phyloP scores from a whole-genome alignment of 2,329 filamentous ascomycete genomes.

The Metarhizium anisopliae region DNA sequence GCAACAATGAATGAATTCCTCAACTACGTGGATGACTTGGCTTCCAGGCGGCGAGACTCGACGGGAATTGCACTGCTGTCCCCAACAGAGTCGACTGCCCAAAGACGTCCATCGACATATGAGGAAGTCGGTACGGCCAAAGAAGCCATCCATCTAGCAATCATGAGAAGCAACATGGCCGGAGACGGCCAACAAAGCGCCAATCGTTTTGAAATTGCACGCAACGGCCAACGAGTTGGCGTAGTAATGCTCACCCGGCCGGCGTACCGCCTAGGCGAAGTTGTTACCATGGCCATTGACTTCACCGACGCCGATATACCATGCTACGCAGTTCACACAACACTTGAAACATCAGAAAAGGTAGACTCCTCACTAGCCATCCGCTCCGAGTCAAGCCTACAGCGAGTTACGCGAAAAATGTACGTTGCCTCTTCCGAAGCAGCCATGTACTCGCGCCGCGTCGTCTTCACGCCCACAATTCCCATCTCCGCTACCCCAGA shows the following conservation, averaged over 20 bases:
- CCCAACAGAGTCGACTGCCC: conserved; percentile 51
- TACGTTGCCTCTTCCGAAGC: conserved; percentile 74
- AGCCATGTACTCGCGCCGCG: conserved; percentile 68
- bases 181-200: conserved; percentile 63
- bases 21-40: conserved; percentile 66
- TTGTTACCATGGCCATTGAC: conserved; percentile 75
- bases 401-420: conserved; percentile 75
- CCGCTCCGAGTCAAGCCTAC: conserved; percentile 75
- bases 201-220: conserved; percentile 93
- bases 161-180: conserved; percentile 69
- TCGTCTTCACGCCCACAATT: conserved; percentile 76
- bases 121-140: conserved; percentile 58
- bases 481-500: conserved; percentile 79
- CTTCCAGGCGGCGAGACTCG: conserved; percentile 48
- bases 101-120: conserved; percentile 44
- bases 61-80: conserved; percentile 57
- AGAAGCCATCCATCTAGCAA: conserved; percentile 85
- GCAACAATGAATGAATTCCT: conserved; percentile 59
- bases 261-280: conserved; percentile 82
- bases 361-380: conserved; percentile 74
- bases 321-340: conserved; percentile 76
- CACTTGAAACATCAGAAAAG: conserved; percentile 79
- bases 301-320: conserved; percentile 69
- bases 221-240: conserved; percentile 83
- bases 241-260: conserved; percentile 84